Base-by-base conservation (phyloP, 2,329 filamentous ascomycete species). In the Bretziella fagacearum region DNA sequence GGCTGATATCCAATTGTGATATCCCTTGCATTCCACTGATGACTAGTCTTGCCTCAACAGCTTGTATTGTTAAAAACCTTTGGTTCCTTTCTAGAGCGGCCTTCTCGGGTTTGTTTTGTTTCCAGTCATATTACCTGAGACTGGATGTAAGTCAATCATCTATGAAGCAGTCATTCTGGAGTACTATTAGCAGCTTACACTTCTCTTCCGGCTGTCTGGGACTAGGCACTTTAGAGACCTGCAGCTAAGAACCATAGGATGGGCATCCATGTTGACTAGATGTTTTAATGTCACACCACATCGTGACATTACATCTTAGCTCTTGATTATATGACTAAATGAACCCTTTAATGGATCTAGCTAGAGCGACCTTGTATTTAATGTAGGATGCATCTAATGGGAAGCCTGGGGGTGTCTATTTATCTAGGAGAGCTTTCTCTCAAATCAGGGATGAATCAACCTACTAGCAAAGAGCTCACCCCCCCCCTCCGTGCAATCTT, bases 381-480 rank as follows among this genome's bases (percentile, higher is more conserved):
- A 37, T 8, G 26, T 45, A 17, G 47, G 26, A 41, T 40, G 35
- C 25, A 22, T 39, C 18, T 39, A 39, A 20, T 39, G 35, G 13
- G 23, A 39, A 39, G n/a, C n/a, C 42, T 33, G 23, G 47, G 41
- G 33, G 47, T 40, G 41, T 45, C 41, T 49, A 41, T 49, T 20
- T 49, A 33, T 46, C 20, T 45, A 49, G 47, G 47, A 45, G 26
- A 22, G 8, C 11, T 18, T 39, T 3, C 10, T 10, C 15, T 25
- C 6, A 39, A 11, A 10, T 10, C 23, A 39, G 35, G 35, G 35
- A 23, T 39, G 35, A 39, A n/a, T 5, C 30, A 6, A 33, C 17
- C 10, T 10, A 30, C 27, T 10, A 11, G 27, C 27, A 30, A 11
- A 10, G 10, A 3, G 27, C 27, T 5, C 27, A 10, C 27, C 27